Base-by-base conservation (phyloP, 352 stramenopile genomes). In the Phytophthora litchii region DNA sequence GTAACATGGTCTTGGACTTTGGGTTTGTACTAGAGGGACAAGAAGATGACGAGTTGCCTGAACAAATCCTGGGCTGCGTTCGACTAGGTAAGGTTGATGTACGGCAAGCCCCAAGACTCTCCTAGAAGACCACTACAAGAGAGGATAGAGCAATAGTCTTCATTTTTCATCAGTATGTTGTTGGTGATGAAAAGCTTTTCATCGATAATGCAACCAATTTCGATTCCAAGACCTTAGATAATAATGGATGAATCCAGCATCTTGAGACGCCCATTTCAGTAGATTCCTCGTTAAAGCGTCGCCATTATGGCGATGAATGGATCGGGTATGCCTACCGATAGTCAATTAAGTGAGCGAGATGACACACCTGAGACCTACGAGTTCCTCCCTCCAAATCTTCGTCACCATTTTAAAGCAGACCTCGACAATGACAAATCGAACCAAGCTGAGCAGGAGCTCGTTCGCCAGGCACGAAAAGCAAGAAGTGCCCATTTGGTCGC, bases 1-100 rank as follows among this genome's bases (percentile, higher is more conserved):
- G 74, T 35, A 87, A 89, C 64, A 94, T 94, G 84, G 60, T 92
- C 19, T 67, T 94, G 20, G 84, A 94, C 64, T 94, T 94, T 74
- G 84, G 82, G 17, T 92, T 89, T 53, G 82, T 94, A 13, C 56
- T 94, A 1, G 84, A 94, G 56, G 84, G 84, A 6, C 82, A 94
- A 35, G 82, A 94, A 41, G 82, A 92, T 59, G 6, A 74, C 10
- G 84, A 94, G 35, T 67, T 94, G 17, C 84, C 84, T 3, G 84
- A 94, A 41, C 84, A 92, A 42, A 85, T 94, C 21, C 59, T 94
- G 7, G 84, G 84, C 5, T 67, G 74, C 41, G 84, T 94, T n/a
- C 74, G 80, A 7, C 68, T 94, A 9, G 91, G 82, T 48, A 88
- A 90, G 45, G 86, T 94, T 36, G 84, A 94, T 35, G 76, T 92